A percentile compares a stretch with the other conserved stretches of the same genome.
These are phyloP conservation scores for Aspergillus homomorphus DNA, from an alignment of 495 filamentous ascomycete genomes.

Conservation along the genomic window DNA sequence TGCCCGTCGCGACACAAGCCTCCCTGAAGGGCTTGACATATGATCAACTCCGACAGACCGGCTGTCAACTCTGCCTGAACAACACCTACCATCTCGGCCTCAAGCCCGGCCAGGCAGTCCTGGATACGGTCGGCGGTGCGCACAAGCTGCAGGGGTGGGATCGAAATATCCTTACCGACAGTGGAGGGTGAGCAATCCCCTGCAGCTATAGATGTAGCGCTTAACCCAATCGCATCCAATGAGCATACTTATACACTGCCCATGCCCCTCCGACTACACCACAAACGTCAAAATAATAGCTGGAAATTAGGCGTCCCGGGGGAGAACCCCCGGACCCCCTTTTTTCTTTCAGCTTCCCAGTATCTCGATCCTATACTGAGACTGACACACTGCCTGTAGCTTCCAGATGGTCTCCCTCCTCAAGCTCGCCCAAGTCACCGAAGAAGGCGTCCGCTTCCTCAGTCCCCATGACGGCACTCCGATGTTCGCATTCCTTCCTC, in stretches of 20 bases:
- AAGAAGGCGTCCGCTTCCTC: constrained; percentile 92
- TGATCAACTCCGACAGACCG: constrained; percentile 81
- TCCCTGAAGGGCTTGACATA: constrained; percentile 93
- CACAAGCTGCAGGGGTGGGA: constrained; percentile 94
- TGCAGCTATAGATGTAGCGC: too few relatives aligned
- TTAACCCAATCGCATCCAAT: too few relatives aligned
- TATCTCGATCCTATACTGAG: too few relatives aligned
- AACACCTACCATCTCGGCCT: constrained; percentile 97
- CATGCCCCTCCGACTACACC: too few relatives aligned
- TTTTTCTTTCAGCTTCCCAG: too few relatives aligned
- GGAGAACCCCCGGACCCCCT: too few relatives aligned
- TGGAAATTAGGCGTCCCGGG: too few relatives aligned
- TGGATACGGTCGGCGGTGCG: constrained; percentile 85
- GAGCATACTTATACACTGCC: too few relatives aligned
- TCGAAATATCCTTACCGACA: constrained; percentile 93
- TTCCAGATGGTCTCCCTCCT: constrained; percentile 98
- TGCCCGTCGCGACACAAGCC: constrained; percentile 98
- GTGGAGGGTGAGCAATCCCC: constrained; percentile 88
- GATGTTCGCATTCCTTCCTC: constrained; percentile 58
- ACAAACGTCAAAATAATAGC: too few relatives aligned
- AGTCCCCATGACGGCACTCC: constrained; percentile 91
- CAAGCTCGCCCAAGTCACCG: constrained; percentile 89
- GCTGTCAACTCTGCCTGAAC: constrained; percentile 89
- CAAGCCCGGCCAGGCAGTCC: constrained; percentile 84
- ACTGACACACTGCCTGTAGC: constrained; percentile 40